Conservation (phyloP, 2,329 filamentous ascomycete genomes). For the Pseudocercospora ulei region DNA sequence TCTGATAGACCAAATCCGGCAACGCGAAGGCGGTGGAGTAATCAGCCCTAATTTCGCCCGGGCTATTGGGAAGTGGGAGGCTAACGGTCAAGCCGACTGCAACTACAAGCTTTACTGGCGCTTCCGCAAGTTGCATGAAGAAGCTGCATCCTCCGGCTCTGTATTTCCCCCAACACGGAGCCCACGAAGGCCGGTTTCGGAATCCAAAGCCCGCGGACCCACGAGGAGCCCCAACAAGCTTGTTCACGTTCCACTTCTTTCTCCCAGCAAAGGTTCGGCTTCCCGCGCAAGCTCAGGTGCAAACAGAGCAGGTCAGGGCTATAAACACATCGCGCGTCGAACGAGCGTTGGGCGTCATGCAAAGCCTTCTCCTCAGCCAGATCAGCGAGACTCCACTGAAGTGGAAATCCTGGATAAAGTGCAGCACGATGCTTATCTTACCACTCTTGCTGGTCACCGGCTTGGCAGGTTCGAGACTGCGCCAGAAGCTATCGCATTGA, state of each 20-base stretch:
- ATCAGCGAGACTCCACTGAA: no score
- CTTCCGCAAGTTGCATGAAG: constrained; percentile 9
- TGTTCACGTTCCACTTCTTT: constrained; percentile 1
- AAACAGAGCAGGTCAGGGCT: no score
- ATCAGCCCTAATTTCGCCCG: background rate
- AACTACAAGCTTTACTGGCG: constrained; percentile 18
- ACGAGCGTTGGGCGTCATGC: no score
- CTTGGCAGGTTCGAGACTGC: no score
- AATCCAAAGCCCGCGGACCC: background rate
- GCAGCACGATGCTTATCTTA: no score
- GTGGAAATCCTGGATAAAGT: no score
- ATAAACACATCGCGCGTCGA: no score
- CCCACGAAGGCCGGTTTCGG: background rate
- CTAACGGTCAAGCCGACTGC: constrained; percentile 1
- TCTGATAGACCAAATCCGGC: constrained; percentile 5
- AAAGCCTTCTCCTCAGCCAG: no score
- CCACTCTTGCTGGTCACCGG: no score
- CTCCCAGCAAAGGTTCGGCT: background rate
- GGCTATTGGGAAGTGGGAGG: background rate
- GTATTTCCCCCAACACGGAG: no score
- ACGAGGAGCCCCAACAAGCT: constrained; percentile 7
- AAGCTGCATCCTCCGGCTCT: no score
- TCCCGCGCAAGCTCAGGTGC: constrained; percentile 2
- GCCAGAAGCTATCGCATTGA: background rate
- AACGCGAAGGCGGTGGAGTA: background rate